Percentiles rank a stretch among this genome's conserved stretches.
Conservation (phyloP, 345 rosid genomes). For the Arabis hirsuta region DNA sequence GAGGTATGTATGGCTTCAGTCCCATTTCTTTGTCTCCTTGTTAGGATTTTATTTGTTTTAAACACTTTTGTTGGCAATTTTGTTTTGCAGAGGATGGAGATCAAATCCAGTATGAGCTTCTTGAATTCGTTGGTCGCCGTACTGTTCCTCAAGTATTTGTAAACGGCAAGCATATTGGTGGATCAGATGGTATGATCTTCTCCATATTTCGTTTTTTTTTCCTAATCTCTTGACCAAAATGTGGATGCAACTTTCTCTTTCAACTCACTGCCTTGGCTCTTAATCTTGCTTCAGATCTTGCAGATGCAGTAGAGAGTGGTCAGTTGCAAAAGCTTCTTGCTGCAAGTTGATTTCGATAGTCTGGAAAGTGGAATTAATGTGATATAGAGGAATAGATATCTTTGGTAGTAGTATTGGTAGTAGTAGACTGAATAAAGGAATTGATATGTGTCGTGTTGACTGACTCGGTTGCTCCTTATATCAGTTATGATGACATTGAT, state of each 20-base stretch:
- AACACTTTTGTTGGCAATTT: neutral
- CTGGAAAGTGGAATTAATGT: neutral
- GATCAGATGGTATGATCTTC: slow-evolving; percentile 69
- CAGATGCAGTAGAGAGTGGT: slow-evolving; percentile 50
- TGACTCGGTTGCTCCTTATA: slow-evolving; percentile 8
- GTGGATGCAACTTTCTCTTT: neutral
- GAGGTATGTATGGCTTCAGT: slow-evolving; percentile 40
- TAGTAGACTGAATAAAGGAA: slow-evolving; percentile 16
- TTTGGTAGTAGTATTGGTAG: slow-evolving; percentile 10
- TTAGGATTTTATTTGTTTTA: neutral
- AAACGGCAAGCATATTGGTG: slow-evolving; percentile 85
- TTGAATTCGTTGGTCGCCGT: slow-evolving; percentile 71
- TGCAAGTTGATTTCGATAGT: slow-evolving; percentile 28
- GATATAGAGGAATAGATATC: slow-evolving; percentile 1
- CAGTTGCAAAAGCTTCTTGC: slow-evolving; percentile 55
- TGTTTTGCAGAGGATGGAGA: slow-evolving; percentile 66
- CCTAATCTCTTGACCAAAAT: neutral
- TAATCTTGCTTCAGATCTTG: slow-evolving; percentile 56
- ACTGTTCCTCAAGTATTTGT: slow-evolving; percentile 94
- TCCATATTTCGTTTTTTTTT: neutral
- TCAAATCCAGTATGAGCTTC: slow-evolving; percentile 69
- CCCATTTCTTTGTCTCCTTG: neutral
- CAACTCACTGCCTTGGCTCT: neutral
- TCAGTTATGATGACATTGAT: slow-evolving; percentile 17
- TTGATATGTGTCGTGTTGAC: slow-evolving; percentile 5